phyloP scores from a whole-genome alignment of 306 rosid genomes.

The Begonia fuchsioides region DNA sequence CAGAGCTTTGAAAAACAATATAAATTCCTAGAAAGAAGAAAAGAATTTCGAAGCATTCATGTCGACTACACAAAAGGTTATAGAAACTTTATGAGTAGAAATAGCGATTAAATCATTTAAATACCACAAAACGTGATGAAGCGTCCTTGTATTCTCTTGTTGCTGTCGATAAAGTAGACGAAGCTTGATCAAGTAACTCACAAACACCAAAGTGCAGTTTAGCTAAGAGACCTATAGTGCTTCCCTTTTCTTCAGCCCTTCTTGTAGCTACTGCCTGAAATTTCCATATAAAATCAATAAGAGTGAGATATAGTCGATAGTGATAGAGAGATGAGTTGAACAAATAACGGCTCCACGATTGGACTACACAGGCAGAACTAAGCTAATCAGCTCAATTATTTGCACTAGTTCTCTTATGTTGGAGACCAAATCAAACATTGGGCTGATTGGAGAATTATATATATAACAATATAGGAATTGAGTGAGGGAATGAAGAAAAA shows the following conservation, averaged over 20 bases:
- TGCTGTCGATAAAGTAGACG: slow-evolving; percentile 13
- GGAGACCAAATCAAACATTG: too few relatives aligned
- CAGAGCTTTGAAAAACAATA: slow-evolving; percentile 30
- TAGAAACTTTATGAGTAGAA: too few relatives aligned
- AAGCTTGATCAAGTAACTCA: slow-evolving; percentile 51
- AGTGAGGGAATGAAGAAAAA: too few relatives aligned
- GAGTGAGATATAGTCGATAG: neutral
- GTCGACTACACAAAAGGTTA: too few relatives aligned
- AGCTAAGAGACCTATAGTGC: slow-evolving; percentile 44
- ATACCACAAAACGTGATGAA: slow-evolving; percentile 37
- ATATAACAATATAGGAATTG: too few relatives aligned
- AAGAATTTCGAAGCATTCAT: too few relatives aligned
- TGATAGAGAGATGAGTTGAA: neutral
- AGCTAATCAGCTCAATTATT: too few relatives aligned
- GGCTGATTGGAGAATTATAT: too few relatives aligned
- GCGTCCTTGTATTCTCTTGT: slow-evolving; percentile 27
- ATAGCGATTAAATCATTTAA: too few relatives aligned
- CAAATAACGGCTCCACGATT: too few relatives aligned
- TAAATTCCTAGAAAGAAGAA: slow-evolving; percentile 41
- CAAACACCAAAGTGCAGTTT: slow-evolving; percentile 61
- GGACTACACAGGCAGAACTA: too few relatives aligned
- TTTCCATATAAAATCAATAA: slow-evolving; percentile 4
- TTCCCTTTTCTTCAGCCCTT: slow-evolving; percentile 66
- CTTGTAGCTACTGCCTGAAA: slow-evolving; percentile 50
- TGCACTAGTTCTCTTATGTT: too few relatives aligned